Conservation (phyloP, 139 green algal genomes). For the Chlorella sp. region DNA sequence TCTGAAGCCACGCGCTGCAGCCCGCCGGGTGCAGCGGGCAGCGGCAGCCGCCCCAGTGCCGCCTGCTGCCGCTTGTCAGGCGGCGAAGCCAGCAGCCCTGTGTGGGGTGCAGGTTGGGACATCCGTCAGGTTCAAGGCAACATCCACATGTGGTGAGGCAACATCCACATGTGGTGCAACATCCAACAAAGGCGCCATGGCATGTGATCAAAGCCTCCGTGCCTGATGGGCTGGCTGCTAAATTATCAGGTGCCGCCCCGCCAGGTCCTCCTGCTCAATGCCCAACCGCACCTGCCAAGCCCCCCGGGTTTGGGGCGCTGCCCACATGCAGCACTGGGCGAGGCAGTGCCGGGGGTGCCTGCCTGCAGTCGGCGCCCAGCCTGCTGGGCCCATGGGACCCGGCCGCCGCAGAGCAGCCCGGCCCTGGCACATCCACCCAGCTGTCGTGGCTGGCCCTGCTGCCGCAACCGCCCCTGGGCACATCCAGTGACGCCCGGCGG, state of each 20-base stretch:
- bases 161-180: no score
- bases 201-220: no score
- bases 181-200: no score
- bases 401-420: not conserved
- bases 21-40: not conserved
- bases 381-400: not conserved
- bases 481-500: not conserved
- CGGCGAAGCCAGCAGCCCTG: not conserved
- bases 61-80: not conserved
- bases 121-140: no score
- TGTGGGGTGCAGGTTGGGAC: no score
- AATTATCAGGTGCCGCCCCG: no score
- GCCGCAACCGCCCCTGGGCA: not conserved
- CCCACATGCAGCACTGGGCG: not conserved
- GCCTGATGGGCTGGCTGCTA: no score
- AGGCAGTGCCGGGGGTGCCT: not conserved
- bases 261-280: no score
- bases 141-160: no score
- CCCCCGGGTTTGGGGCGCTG: not conserved
- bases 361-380: not conserved
- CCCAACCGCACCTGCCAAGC: not conserved
- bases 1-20: conserved; percentile 1
- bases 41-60: not conserved
- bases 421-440: not conserved
- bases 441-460: not conserved